phyloP scores from a whole-genome alignment of 1,284 basidiomycete species.

The Grifola frondosa region DNA sequence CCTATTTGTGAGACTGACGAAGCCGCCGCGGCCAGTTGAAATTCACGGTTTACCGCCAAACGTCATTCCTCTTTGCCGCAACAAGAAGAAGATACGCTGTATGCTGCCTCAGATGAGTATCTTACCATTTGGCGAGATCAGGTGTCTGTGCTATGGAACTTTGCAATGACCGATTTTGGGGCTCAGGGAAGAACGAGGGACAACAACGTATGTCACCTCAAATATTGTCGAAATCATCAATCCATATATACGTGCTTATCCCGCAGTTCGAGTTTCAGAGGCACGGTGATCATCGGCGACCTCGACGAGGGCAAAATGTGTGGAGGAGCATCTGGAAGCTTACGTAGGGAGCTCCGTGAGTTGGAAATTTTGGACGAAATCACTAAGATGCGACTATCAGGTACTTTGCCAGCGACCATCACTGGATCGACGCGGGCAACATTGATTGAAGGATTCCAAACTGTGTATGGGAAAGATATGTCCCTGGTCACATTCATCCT shows the following conservation, averaged over 20 bases:
- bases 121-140: conserved; percentile 12
- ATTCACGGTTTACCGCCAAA: conserved; percentile 35
- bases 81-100: conserved; percentile 10
- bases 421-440: conserved; percentile 12
- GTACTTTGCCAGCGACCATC: conserved; percentile 21
- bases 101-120: conserved; percentile 18
- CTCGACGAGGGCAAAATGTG: conserved; percentile 27
- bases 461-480: not conserved
- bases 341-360: conserved; percentile 34
- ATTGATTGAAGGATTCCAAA: conserved; percentile 14
- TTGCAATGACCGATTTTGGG: conserved; percentile 19
- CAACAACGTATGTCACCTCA: conserved; percentile 10
- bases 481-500: not conserved
- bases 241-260: conserved; percentile 19
- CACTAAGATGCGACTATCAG: conserved; percentile 24
- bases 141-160: conserved; percentile 12
- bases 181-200: conserved; percentile 22
- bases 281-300: conserved; percentile 34
- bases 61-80: conserved; percentile 34
- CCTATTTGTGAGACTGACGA: conserved; percentile 35
- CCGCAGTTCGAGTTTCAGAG: too few relatives aligned
- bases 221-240: conserved; percentile 9
- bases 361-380: conserved; percentile 36
- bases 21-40: conserved; percentile 29
- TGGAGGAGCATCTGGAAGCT: conserved; percentile 13